Conservation (phyloP, 306 rosid species). For the Rosa chinensis region DNA sequence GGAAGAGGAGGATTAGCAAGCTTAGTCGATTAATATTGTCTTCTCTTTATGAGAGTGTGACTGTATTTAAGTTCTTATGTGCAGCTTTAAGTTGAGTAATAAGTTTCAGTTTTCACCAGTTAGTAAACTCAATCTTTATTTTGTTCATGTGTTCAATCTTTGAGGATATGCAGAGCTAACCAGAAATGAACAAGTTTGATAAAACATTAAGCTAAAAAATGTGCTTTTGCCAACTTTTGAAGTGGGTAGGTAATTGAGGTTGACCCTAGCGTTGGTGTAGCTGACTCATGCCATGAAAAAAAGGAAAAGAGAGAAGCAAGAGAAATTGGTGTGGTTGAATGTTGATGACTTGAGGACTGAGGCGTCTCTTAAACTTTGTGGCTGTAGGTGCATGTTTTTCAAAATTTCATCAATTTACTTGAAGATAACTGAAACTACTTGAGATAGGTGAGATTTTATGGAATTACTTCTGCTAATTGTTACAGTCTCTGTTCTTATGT, state of each 20-base stretch:
- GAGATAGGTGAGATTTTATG: neutral
- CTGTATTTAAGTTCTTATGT: conserved; percentile 3
- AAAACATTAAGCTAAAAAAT: neutral
- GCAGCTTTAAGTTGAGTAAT: neutral
- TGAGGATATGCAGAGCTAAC: neutral
- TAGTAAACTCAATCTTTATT: neutral
- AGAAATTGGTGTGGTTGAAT: neutral
- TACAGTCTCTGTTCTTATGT: neutral
- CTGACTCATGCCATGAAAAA: neutral
- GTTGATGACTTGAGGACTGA: neutral
- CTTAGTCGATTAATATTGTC: neutral
- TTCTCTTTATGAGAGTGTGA: neutral
- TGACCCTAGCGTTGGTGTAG: conserved; percentile 2
- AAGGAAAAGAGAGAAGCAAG: neutral
- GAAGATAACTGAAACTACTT: neutral
- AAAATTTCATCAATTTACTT: neutral
- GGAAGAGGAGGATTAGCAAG: conserved; percentile 10
- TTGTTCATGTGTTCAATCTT: neutral
- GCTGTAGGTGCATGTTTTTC: conserved; percentile 1
- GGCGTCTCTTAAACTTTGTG: neutral
- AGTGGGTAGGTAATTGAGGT: neutral
- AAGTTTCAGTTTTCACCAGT: neutral
- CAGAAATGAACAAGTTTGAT: neutral
- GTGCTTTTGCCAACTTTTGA: neutral
- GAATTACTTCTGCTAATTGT: neutral